Percentiles rank a stretch among this genome's conserved stretches.
Conservation (phyloP, 768 basidiomycete genomes). For the Boletus pseudo-olivaceus region DNA sequence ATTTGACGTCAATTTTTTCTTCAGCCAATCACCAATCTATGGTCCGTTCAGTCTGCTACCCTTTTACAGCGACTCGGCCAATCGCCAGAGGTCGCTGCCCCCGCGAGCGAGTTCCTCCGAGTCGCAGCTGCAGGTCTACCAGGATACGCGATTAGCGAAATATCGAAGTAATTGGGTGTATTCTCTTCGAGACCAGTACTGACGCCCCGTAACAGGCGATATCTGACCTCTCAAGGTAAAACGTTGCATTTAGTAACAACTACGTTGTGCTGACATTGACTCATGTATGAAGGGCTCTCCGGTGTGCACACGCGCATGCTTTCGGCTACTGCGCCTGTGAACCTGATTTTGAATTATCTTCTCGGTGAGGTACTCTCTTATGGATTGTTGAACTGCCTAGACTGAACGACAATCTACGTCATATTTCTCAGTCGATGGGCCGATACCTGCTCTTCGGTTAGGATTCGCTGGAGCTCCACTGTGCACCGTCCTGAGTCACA, state of each 20-base stretch:
- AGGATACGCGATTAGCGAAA: slow-evolving; percentile 42
- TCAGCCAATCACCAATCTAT: slow-evolving; percentile 24
- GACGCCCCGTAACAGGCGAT: slow-evolving; percentile 12
- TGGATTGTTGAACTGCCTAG: neutral
- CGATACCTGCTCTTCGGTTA: slow-evolving; percentile 24
- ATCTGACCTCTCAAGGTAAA: slow-evolving; percentile 21
- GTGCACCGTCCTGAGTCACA: slow-evolving; percentile 28
- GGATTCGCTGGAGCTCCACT: slow-evolving; percentile 26
- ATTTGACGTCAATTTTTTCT: neutral
- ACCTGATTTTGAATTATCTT: slow-evolving; percentile 23
- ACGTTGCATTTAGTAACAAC: neutral
- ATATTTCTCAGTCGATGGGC: slow-evolving; percentile 18
- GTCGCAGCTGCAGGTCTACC: slow-evolving; percentile 41
- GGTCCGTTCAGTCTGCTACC: slow-evolving; percentile 26
- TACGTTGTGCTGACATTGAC: neutral
- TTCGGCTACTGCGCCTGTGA: slow-evolving; percentile 22
- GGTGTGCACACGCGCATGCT: slow-evolving; percentile 20
- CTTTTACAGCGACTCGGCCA: slow-evolving; percentile 37
- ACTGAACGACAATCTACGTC: neutral
- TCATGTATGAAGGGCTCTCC: slow-evolving; percentile 19
- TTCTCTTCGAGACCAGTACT: neutral
- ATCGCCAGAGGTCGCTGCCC: slow-evolving; percentile 37
- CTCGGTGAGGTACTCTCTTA: slow-evolving; percentile 14
- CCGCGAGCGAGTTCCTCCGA: slow-evolving; percentile 39
- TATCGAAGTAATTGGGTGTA: slow-evolving; percentile 32